A percentile compares a stretch with the other conserved stretches of the same genome.
Conservation (phyloP, 2,329 filamentous ascomycete species). For the Hortaea sp. region DNA sequence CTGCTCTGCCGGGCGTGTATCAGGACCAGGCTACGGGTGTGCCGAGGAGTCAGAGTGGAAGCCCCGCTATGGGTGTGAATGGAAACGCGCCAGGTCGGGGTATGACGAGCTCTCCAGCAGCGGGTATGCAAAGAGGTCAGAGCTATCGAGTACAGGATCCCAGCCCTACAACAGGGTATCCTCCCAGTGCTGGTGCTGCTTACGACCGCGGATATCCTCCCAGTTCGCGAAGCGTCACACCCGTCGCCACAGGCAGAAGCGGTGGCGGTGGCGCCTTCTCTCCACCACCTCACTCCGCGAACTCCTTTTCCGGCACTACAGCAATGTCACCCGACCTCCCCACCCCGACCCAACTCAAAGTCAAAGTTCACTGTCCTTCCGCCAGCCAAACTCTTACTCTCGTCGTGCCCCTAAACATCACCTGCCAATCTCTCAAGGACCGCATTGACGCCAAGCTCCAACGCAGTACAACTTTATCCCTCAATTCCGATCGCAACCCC, state of each 20-base stretch:
- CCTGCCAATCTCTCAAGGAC: conserved; percentile 85
- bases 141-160: conserved; percentile 15
- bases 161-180: conserved; percentile 11
- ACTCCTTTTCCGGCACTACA: neutral
- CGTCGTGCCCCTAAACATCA: conserved; percentile 93
- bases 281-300: conserved; percentile 10
- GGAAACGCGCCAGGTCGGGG: neutral
- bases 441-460: conserved; percentile 92
- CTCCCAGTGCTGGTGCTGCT: neutral
- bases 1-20: conserved; percentile 22
- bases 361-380: conserved; percentile 72
- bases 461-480: conserved; percentile 73
- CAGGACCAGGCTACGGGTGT: conserved; percentile 25
- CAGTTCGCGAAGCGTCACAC: conserved; percentile 29
- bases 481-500: conserved; percentile 52
- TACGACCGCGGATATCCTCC: conserved; percentile 7
- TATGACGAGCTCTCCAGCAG: neutral
- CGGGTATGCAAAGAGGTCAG: conserved; percentile 39
- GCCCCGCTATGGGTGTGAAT: conserved; percentile 41
- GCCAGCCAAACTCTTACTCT: conserved; percentile 87
- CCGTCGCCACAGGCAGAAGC: conserved; percentile 25
- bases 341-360: conserved; percentile 67
- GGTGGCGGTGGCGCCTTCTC: conserved; percentile 14
- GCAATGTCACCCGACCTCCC: neutral
- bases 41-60: conserved; percentile 71